Evolutionary conservation across 495 filamentous ascomycete genomes (phyloP).

Genomic region (Symbiotaphrina buchneri): DNA sequence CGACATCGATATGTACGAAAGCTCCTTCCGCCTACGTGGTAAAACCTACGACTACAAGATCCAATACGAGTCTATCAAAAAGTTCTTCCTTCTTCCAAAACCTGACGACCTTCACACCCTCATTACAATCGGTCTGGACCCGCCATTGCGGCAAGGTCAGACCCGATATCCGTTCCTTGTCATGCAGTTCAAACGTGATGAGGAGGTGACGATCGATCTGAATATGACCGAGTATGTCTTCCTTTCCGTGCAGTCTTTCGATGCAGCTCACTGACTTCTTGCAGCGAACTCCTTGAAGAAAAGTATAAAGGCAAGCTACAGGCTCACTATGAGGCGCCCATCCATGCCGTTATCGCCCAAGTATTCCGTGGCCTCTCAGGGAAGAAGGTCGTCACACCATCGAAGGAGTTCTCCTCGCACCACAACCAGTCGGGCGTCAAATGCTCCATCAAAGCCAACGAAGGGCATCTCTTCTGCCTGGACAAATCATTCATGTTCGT

Average conservation of each 20-base stretch:
- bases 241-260: background rate
- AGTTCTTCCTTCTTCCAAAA: slow-evolving; percentile 95
- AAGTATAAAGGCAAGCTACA: slow-evolving; percentile 82
- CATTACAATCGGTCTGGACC: slow-evolving; percentile 88
- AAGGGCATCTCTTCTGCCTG: slow-evolving; percentile 88
- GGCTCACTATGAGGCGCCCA: slow-evolving; percentile 73
- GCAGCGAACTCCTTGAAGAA: slow-evolving; percentile 36
- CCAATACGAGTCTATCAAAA: slow-evolving; percentile 90
- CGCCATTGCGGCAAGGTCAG: slow-evolving; percentile 89
- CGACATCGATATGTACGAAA: slow-evolving; percentile 99
- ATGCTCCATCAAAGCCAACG: slow-evolving; percentile 97
- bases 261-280: background rate
- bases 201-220: slow-evolving; percentile 88
- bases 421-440: slow-evolving; percentile 90
- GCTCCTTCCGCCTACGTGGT: slow-evolving; percentile 87
- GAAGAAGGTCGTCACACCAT: slow-evolving; percentile 83
- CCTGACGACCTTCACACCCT: slow-evolving; percentile 89
- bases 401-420: slow-evolving; percentile 79
- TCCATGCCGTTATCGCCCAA: slow-evolving; percentile 76
- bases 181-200: slow-evolving; percentile 97
- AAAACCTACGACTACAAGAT: slow-evolving; percentile 99
- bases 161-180: slow-evolving; percentile 97
- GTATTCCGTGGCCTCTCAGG: slow-evolving; percentile 85
- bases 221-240: slow-evolving; percentile 79
- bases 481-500: slow-evolving; percentile 99